These are phyloP conservation scores for Chaetomium sp. DNA, from an alignment of 2,329 filamentous ascomycete genomes.

Conservation along the genomic window DNA sequence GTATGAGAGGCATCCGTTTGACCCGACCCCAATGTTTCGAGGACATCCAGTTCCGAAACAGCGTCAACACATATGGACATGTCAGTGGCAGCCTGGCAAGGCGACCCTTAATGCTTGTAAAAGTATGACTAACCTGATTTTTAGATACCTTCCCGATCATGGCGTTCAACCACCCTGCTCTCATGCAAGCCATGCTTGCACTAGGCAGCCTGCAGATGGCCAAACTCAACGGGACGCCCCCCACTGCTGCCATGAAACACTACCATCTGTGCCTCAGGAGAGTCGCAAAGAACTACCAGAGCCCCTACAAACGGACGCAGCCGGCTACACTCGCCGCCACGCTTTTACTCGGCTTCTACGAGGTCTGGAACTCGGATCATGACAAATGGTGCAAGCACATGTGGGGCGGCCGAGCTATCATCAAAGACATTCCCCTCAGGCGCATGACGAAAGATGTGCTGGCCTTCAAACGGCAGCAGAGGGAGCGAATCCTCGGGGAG, in stretches of 20 bases:
- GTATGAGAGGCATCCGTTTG: conserved; percentile 75
- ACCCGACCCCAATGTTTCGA: conserved; percentile 60
- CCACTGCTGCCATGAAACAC: conserved; percentile 80
- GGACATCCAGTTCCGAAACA: conserved; percentile 55
- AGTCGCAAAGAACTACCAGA: conserved; percentile 67
- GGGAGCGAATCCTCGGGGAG: conserved; percentile 31
- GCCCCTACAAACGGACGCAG: conserved; percentile 61
- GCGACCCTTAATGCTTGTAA: no score
- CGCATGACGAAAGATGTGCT: conserved; percentile 67
- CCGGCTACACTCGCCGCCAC: conserved; percentile 83
- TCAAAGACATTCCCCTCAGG: conserved; percentile 74
- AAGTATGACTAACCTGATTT: conserved; percentile 5
- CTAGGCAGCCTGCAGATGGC: conserved; percentile 83
- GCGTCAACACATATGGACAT: conserved; percentile 60
- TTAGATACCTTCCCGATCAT: conserved; percentile 74
- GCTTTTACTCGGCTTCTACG: conserved; percentile 81
- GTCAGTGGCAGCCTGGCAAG: conserved; percentile 33
- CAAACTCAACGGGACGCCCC: conserved; percentile 65
- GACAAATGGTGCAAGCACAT: conserved; percentile 94
- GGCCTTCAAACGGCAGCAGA: conserved; percentile 47
- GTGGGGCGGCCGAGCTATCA: conserved; percentile 72
- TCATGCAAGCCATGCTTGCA: conserved; percentile 87
- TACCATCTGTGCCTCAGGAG: conserved; percentile 80
- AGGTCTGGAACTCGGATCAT: conserved; percentile 91
- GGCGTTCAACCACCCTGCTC: conserved; percentile 74